Conservation (phyloP, 352 stramenopile species). For the Saprolegnia diclina region DNA sequence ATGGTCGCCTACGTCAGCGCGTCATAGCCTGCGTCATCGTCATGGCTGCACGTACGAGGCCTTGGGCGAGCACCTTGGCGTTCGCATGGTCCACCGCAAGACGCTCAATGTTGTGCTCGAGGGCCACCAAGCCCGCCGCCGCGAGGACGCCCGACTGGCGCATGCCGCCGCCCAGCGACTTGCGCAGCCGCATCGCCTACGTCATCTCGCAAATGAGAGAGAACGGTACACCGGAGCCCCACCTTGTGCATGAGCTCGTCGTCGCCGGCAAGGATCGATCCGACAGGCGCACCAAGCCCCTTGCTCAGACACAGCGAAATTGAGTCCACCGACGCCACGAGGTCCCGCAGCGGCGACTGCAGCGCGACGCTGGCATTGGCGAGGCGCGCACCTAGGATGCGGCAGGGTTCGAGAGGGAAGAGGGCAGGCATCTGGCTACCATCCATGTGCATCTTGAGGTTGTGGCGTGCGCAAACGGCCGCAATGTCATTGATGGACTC, state of each 20-base stretch:
- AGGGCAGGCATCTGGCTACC: slow-evolving; percentile 31
- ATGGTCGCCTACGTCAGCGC: slow-evolving; percentile 36
- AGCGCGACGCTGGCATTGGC: slow-evolving; percentile 92
- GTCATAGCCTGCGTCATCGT: not conserved
- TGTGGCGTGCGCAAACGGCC: slow-evolving; percentile 57
- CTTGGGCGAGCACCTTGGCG: slow-evolving; percentile 58
- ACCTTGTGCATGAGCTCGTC: slow-evolving; percentile 75
- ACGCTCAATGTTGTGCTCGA: slow-evolving; percentile 84
- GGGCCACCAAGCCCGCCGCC: slow-evolving; percentile 85
- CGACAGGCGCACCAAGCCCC: slow-evolving; percentile 91
- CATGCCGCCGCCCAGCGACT: slow-evolving; percentile 97
- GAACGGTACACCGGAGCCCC: not conserved
- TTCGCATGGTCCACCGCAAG: slow-evolving; percentile 80
- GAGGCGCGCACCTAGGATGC: slow-evolving; percentile 68
- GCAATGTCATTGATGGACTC: slow-evolving; percentile 77
- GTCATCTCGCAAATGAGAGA: not conserved
- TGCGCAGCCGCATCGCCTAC: slow-evolving; percentile 87
- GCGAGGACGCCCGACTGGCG: slow-evolving; percentile 93
- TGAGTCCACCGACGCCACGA: slow-evolving; percentile 85
- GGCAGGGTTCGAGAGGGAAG: not conserved
- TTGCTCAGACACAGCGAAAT: slow-evolving; percentile 96
- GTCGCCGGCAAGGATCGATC: slow-evolving; percentile 90
- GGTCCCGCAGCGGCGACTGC: slow-evolving; percentile 50
- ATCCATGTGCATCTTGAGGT: slow-evolving; percentile 93
- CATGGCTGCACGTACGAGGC: slow-evolving; percentile 34